Percentiles rank a stretch among this genome's conserved stretches.
These are phyloP conservation scores for Sporothrix pseudoabietina DNA, from an alignment of 2,329 filamentous ascomycete genomes.

Conservation along the genomic window DNA sequence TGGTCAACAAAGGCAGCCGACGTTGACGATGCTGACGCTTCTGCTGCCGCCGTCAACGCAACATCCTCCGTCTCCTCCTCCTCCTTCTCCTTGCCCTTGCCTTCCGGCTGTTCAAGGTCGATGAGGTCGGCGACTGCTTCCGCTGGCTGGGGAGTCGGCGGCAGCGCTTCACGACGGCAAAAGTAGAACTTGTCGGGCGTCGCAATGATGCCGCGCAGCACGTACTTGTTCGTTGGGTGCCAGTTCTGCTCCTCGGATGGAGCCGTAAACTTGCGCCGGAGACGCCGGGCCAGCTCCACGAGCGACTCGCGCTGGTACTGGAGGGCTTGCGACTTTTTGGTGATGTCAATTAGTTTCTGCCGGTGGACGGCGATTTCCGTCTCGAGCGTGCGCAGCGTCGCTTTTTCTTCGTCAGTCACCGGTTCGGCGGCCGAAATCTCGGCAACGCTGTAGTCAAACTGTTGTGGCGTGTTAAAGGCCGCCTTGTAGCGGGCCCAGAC, in stretches of 20 bases:
- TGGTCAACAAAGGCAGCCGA: constrained; percentile 52
- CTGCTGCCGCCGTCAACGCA: background rate
- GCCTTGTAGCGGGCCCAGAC: constrained; percentile 27
- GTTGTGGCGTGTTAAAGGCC: constrained; percentile 28
- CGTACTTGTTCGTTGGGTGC: constrained; percentile 39
- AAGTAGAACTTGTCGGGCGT: constrained; percentile 39
- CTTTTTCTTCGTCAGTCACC: constrained; percentile 33
- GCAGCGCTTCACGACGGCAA: constrained; percentile 36
- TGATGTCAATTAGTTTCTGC: constrained; percentile 31
- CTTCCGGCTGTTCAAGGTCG: constrained; percentile 24
- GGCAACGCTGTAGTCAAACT: constrained; percentile 35
- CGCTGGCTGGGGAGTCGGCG: background rate
- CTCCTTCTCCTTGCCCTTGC: constrained; percentile 1
- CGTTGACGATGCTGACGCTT: constrained; percentile 58
- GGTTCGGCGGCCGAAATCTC: constrained; percentile 34
- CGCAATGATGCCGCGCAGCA: constrained; percentile 40
- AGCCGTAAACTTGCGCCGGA: constrained; percentile 34
- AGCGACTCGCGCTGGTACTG: constrained; percentile 29
- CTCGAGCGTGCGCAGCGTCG: constrained; percentile 31
- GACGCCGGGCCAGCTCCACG: constrained; percentile 13
- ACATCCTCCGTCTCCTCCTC: background rate
- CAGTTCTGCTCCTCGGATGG: constrained; percentile 36
- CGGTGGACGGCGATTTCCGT: constrained; percentile 35
- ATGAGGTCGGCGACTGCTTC: background rate
- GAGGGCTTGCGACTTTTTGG: constrained; percentile 21